Conservation (phyloP, 352 stramenopile species). For the Phytophthora litchii region DNA sequence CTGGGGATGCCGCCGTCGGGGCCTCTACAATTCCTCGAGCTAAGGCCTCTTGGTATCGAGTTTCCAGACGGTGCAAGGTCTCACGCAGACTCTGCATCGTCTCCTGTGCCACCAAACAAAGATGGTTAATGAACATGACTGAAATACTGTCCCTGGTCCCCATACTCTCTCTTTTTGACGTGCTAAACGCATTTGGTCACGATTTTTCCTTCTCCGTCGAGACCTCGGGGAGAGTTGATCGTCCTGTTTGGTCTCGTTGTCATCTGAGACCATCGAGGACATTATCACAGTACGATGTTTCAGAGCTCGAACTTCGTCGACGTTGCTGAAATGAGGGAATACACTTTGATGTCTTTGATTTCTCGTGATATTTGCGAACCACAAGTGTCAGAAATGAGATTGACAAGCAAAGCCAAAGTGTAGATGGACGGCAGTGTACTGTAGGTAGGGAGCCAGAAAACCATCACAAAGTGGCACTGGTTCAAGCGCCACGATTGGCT, state of each 20-base stretch:
- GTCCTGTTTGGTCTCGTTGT: slow-evolving; percentile 4
- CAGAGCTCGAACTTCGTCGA: slow-evolving; percentile 1
- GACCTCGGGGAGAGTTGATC: slow-evolving; percentile 47
- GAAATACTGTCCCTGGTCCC: neutral
- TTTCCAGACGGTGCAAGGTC: slow-evolving; percentile 54
- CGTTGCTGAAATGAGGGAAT: neutral
- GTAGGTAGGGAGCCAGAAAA: too few relatives aligned
- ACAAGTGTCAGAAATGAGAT: slow-evolving; percentile 2
- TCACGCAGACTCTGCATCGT: slow-evolving; percentile 53
- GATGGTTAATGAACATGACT: neutral
- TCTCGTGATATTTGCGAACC: too few relatives aligned
- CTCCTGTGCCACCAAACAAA: slow-evolving; percentile 27
- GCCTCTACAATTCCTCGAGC: slow-evolving; percentile 7
- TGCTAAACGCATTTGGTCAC: slow-evolving; percentile 60
- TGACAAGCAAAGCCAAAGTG: slow-evolving; percentile 12
- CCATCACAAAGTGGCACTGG: neutral
- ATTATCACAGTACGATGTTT: neutral
- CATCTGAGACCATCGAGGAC: slow-evolving; percentile 12
- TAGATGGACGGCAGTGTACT: neutral
- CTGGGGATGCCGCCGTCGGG: neutral
- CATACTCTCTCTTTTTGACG: slow-evolving; percentile 50
- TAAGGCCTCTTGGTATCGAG: slow-evolving; percentile 30
- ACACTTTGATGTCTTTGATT: too few relatives aligned
- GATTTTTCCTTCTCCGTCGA: slow-evolving; percentile 54
- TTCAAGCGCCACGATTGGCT: slow-evolving; percentile 1